Conservation (phyloP, 345 rosid genomes). For the Acer saccharum region DNA sequence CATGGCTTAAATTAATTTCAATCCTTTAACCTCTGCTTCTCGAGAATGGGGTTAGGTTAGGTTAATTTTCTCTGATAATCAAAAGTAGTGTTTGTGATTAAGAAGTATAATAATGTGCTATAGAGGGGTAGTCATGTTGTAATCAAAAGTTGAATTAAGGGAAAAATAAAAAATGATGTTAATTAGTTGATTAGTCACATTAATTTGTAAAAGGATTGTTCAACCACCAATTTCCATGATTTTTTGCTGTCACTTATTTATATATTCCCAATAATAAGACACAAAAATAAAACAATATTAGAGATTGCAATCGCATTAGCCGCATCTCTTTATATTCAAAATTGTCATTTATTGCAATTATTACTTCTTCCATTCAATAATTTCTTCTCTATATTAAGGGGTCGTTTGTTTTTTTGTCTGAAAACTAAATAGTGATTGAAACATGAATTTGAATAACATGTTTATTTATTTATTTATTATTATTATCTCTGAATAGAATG, state of each 20-base stretch:
- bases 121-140: background rate
- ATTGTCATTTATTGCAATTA: background rate
- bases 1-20: too few relatives aligned
- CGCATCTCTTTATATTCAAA: background rate
- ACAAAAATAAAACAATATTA: background rate
- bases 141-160: background rate
- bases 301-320: background rate
- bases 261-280: background rate
- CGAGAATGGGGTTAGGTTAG: background rate
- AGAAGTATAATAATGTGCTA: background rate
- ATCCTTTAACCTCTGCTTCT: too few relatives aligned
- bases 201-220: conserved; percentile 12
- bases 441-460: too few relatives aligned
- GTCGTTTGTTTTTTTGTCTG: too few relatives aligned
- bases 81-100: background rate
- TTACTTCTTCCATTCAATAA: background rate
- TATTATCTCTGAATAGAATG: too few relatives aligned
- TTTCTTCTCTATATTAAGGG: background rate
- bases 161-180: background rate
- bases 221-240: conserved; percentile 12
- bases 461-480: too few relatives aligned
- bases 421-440: too few relatives aligned
- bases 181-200: conserved; percentile 8
- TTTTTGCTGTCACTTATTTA: background rate
- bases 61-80: background rate